Evolutionary conservation across 768 basidiomycete genomes (phyloP).

Genomic region (Boletus coccyginus): DNA sequence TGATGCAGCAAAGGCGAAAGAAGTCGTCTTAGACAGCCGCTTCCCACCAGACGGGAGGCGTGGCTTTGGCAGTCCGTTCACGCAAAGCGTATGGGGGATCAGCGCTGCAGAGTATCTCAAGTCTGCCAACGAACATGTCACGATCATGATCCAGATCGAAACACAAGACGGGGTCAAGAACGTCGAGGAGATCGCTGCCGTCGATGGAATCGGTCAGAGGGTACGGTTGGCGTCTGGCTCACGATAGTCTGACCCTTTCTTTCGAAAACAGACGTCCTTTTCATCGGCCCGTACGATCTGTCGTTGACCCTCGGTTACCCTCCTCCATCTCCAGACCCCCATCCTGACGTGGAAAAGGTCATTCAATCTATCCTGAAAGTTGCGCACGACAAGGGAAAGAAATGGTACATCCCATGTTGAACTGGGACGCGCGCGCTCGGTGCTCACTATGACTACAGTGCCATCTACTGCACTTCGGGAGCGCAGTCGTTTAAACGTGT

Average conservation of each 20-base stretch:
- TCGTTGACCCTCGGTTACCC: constrained; percentile 61
- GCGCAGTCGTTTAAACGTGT: constrained; percentile 43
- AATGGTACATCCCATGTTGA: constrained; percentile 46
- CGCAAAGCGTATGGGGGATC: constrained; percentile 57
- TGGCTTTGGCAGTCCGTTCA: constrained; percentile 65
- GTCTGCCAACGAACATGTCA: constrained; percentile 51
- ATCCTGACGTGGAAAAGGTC: constrained; percentile 58
- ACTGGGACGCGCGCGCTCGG: not conserved
- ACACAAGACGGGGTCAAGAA: constrained; percentile 58
- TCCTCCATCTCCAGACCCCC: constrained; percentile 60
- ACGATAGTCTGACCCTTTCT: not conserved
- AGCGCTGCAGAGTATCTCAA: constrained; percentile 48
- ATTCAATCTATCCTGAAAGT: constrained; percentile 52
- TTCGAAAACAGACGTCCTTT: constrained; percentile 43
- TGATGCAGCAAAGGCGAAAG: constrained; percentile 52
- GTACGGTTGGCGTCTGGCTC: not conserved
- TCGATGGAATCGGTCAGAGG: constrained; percentile 58
- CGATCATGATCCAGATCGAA: constrained; percentile 69
- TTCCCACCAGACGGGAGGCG: constrained; percentile 63
- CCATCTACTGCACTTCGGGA: constrained; percentile 48
- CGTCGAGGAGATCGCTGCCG: constrained; percentile 53
- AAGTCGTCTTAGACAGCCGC: constrained; percentile 53
- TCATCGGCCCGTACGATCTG: constrained; percentile 69
- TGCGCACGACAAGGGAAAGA: constrained; percentile 56
- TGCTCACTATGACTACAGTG: constrained; percentile 31